Evolutionary conservation across 805 yeast species (phyloP).

Genomic region (Saturnispora quitensis): DNA sequence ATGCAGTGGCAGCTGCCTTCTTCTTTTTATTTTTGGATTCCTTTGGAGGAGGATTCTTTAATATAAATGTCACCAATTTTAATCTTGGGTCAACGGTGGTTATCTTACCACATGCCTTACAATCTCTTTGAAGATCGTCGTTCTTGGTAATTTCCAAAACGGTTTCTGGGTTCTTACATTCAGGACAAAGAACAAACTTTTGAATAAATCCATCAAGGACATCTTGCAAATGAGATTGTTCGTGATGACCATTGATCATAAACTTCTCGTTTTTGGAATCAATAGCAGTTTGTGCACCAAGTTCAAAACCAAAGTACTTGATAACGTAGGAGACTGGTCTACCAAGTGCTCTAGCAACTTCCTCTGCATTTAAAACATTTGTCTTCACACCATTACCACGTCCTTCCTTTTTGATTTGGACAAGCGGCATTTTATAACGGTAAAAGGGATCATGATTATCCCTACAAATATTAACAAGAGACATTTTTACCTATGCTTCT

Average conservation of each 20-base stretch:
- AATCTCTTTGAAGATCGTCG: constrained; percentile 75
- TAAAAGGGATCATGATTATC: constrained; percentile 96
- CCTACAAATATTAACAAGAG: constrained; percentile 88
- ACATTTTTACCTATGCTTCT: constrained; percentile 37
- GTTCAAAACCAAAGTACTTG: constrained; percentile 91
- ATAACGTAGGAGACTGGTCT: constrained; percentile 90
- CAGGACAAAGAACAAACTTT: constrained; percentile 87
- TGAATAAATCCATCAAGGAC: constrained; percentile 87
- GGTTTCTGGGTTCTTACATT: constrained; percentile 97
- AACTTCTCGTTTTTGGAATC: constrained; percentile 77
- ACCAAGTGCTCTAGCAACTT: constrained; percentile 88
- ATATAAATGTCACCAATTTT: constrained; percentile 75
- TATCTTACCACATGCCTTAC: constrained; percentile 96
- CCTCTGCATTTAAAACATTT: constrained; percentile 79
- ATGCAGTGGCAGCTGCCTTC: constrained; percentile 59
- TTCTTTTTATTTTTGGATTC: constrained; percentile 42
- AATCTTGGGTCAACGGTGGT: constrained; percentile 77
- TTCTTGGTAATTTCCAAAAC: constrained; percentile 73
- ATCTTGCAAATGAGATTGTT: constrained; percentile 83
- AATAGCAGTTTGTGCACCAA: constrained; percentile 91
- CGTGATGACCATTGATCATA: constrained; percentile 92
- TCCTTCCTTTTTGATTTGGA: constrained; percentile 96
- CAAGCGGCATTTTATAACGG: constrained; percentile 98
- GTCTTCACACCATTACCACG: constrained; percentile 99
- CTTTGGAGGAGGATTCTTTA: constrained; percentile 80